These are phyloP conservation scores for Colletotrichum truncatum DNA, from an alignment of 2,329 filamentous ascomycete genomes.

Conservation along the genomic window DNA sequence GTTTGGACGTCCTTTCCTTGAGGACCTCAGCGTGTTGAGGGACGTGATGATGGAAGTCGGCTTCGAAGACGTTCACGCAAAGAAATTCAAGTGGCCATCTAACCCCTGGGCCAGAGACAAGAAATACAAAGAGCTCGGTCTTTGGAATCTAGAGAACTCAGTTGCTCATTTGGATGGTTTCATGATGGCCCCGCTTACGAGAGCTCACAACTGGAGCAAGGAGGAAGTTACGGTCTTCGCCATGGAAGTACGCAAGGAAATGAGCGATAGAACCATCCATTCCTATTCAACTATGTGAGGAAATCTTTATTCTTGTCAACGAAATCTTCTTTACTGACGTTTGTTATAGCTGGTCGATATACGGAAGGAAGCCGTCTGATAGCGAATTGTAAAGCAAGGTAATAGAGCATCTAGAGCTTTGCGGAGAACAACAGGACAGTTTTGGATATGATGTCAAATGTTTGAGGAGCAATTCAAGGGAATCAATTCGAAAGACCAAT, in stretches of 20 bases:
- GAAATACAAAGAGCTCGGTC: slow-evolving; percentile 60
- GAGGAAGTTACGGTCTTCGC: slow-evolving; percentile 39
- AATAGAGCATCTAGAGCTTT: too few relatives aligned
- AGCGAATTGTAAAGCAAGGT: not conserved
- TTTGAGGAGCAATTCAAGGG: too few relatives aligned
- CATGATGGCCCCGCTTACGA: slow-evolving; percentile 46
- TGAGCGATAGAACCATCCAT: slow-evolving; percentile 35
- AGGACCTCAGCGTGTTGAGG: slow-evolving; percentile 38
- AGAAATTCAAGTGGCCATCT: slow-evolving; percentile 57
- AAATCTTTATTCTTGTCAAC: not conserved
- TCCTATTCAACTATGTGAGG: slow-evolving; percentile 46
- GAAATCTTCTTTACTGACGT: not conserved
- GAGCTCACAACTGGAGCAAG: slow-evolving; percentile 44
- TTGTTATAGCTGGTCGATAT: not conserved
- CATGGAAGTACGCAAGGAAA: slow-evolving; percentile 34
- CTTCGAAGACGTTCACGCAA: slow-evolving; percentile 60
- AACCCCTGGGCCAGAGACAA: slow-evolving; percentile 61
- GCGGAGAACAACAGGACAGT: too few relatives aligned
- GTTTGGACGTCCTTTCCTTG: slow-evolving; percentile 38
- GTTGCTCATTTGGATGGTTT: slow-evolving; percentile 42
- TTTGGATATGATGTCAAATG: too few relatives aligned
- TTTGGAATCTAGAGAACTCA: slow-evolving; percentile 41
- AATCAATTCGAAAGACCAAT: too few relatives aligned
- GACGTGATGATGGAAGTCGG: slow-evolving; percentile 58
- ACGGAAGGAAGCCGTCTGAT: not conserved